These are phyloP conservation scores for Linnemannia schmuckeri DNA, from an alignment of 192 early-diverging fungal species.

Conservation along the genomic window DNA sequence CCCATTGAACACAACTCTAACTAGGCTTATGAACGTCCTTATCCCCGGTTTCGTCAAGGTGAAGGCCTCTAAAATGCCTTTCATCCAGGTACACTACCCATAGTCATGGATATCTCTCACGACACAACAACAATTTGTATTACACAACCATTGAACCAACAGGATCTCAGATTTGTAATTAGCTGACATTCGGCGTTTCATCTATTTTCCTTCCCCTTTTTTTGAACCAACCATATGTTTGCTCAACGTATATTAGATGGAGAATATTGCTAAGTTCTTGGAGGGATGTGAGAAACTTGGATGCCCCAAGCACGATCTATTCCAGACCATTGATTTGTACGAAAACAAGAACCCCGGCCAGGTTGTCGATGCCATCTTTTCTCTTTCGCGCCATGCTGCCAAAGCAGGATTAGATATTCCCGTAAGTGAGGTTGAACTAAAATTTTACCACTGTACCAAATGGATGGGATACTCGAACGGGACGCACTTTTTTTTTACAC, in stretches of 20 bases:
- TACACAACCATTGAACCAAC: neutral
- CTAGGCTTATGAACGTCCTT: conserved; percentile 69
- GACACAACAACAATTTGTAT: neutral
- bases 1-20: neutral
- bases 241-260: conserved; percentile 68
- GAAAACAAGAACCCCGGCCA: conserved; percentile 80
- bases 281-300: conserved; percentile 71
- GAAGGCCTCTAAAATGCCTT: conserved; percentile 77
- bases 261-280: conserved; percentile 85
- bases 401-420: conserved; percentile 65
- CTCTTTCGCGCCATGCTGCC: conserved; percentile 77
- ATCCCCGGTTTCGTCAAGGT: conserved; percentile 68
- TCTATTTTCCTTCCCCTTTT: neutral
- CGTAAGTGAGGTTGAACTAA: conserved; percentile 36
- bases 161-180: neutral
- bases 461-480: neutral
- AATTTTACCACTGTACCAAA: neutral
- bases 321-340: conserved; percentile 88
- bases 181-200: neutral
- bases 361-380: conserved; percentile 81
- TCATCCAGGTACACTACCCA: conserved; percentile 67
- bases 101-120: neutral
- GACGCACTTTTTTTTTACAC: neutral
- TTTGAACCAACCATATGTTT: neutral
- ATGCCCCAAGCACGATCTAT: conserved; percentile 78